phyloP scores from a whole-genome alignment of 2,329 filamentous ascomycete genomes.

The Lachnellula arida region DNA sequence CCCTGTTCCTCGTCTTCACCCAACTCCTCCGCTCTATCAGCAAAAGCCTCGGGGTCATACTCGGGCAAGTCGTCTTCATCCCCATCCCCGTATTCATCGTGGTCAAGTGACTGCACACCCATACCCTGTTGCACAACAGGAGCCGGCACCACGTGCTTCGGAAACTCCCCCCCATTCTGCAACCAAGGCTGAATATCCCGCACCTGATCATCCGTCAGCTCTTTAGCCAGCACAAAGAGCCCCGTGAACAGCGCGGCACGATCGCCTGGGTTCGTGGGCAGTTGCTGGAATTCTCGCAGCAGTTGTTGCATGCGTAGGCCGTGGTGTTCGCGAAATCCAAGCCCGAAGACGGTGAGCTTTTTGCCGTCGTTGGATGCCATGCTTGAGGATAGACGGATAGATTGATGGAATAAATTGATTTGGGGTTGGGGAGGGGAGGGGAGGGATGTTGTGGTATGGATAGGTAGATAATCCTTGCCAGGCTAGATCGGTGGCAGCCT shows the following conservation, averaged over 20 bases:
- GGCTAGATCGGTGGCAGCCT: neutral
- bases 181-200: conserved; percentile 18
- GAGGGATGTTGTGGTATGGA: neutral
- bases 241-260: conserved; percentile 11
- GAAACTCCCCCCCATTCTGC: conserved; percentile 15
- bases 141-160: neutral
- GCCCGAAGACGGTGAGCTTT: conserved; percentile 18
- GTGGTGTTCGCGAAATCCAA: conserved; percentile 21
- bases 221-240: conserved; percentile 10
- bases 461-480: neutral
- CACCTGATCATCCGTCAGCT: conserved; percentile 9
- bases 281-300: conserved; percentile 10
- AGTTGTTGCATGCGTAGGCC: conserved; percentile 20
- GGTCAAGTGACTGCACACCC: neutral
- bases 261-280: conserved; percentile 10
- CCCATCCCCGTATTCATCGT: neutral
- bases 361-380: conserved; percentile 17
- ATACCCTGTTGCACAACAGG: neutral
- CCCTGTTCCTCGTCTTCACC: neutral
- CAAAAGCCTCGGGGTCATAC: neutral
- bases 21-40: neutral
- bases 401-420: neutral
- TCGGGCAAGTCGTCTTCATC: neutral
- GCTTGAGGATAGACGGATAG: neutral
- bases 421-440: neutral